Percentiles rank a stretch among this genome's conserved stretches.
phyloP scores from a whole-genome alignment of 371 early-diverging fungal species.

The Gilbertella persicaria region DNA sequence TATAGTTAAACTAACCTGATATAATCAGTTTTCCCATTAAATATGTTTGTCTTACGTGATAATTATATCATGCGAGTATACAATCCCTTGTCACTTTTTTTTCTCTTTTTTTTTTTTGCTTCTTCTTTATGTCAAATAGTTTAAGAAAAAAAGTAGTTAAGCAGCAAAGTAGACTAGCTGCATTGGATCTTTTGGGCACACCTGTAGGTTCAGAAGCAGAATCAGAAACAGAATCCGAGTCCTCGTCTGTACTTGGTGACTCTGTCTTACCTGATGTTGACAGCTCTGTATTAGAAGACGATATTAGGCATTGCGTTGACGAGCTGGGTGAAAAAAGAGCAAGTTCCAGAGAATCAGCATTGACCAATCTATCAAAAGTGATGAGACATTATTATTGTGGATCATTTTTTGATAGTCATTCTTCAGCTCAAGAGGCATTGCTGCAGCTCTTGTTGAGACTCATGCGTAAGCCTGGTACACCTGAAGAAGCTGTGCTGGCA shows the following conservation, averaged over 20 bases:
- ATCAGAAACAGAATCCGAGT: constrained; percentile 9
- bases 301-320: constrained; percentile 5
- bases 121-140: constrained; percentile 8
- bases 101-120: not conserved
- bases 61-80: not conserved
- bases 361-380: constrained; percentile 22
- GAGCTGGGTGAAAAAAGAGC: constrained; percentile 10
- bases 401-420: constrained; percentile 12
- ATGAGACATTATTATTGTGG: constrained; percentile 27
- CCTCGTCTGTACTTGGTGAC: constrained; percentile 1
- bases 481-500: constrained; percentile 57
- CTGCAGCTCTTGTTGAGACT: constrained; percentile 60
- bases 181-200: constrained; percentile 6
- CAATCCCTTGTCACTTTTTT: constrained; percentile 1
- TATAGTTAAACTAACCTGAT: no score
- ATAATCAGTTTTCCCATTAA: no score
- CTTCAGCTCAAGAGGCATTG: constrained; percentile 21
- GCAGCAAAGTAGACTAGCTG: constrained; percentile 8
- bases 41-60: constrained; percentile 1
- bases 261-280: not conserved
- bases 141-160: constrained; percentile 10
- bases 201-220: constrained; percentile 1
- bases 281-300: not conserved
- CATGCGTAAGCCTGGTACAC: constrained; percentile 56
- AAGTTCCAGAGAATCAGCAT: constrained; percentile 24